These are phyloP conservation scores for Andrographis paniculata DNA, from an alignment of 305 asterid species.

Conservation along the genomic window DNA sequence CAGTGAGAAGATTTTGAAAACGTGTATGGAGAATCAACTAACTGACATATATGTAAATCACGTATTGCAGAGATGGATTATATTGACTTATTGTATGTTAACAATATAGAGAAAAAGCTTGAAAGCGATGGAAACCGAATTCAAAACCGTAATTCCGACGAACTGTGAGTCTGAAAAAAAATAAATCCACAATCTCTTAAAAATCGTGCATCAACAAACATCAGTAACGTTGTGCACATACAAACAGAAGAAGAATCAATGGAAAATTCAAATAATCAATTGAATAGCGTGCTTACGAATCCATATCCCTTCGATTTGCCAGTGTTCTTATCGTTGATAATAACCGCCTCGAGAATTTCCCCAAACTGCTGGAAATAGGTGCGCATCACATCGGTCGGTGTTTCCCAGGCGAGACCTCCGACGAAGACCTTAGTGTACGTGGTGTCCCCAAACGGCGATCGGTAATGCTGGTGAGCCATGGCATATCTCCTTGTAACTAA, in stretches of 20 bases:
- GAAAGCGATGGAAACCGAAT: no score
- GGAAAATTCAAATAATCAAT: neutral
- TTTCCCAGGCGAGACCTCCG: slow-evolving; percentile 98
- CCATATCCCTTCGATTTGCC: slow-evolving; percentile 96
- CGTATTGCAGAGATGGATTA: no score
- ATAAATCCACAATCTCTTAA: no score
- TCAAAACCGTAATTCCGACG: no score
- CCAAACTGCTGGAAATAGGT: slow-evolving; percentile 77
- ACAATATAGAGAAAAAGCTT: no score
- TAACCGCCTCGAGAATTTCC: slow-evolving; percentile 88
- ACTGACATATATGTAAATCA: no score
- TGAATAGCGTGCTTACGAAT: slow-evolving; percentile 41
- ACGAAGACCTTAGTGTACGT: slow-evolving; percentile 86
- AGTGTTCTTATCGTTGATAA: slow-evolving; percentile 84
- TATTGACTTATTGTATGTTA: no score
- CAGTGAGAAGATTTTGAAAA: no score
- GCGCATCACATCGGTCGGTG: slow-evolving; percentile 82
- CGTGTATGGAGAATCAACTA: no score
- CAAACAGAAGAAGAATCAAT: neutral
- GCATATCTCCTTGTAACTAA: slow-evolving; percentile 18
- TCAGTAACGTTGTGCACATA: neutral
- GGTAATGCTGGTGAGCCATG: slow-evolving; percentile 87
- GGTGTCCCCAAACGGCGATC: slow-evolving; percentile 96
- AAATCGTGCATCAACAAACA: no score
- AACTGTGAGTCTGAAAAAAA: no score